These are phyloP conservation scores for Boletus coccyginus DNA, from an alignment of 768 basidiomycete species.

Conservation along the genomic window DNA sequence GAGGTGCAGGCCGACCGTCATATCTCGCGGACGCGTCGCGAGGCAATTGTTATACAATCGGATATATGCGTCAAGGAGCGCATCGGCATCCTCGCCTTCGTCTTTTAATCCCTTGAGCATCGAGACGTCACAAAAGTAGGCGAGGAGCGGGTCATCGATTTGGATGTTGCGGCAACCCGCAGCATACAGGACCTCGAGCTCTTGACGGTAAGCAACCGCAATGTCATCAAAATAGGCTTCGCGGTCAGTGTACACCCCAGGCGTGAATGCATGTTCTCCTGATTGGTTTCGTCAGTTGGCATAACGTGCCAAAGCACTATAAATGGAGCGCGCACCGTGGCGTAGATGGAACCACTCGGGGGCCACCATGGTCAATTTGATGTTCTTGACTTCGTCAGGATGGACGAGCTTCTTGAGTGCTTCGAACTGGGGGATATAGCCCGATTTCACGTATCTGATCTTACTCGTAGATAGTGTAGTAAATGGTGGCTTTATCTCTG, in stretches of 20 bases:
- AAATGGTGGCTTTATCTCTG: conserved; percentile 18
- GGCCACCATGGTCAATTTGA: conserved; percentile 71
- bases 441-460: conserved; percentile 57
- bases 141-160: conserved; percentile 46
- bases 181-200: conserved; percentile 43
- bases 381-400: conserved; percentile 58
- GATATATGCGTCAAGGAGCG: conserved; percentile 60
- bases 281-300: neutral
- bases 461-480: conserved; percentile 46
- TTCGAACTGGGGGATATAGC: conserved; percentile 64
- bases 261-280: conserved; percentile 27
- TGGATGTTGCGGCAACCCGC: conserved; percentile 44
- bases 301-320: neutral
- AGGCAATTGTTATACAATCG: conserved; percentile 40
- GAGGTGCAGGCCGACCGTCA: conserved; percentile 42
- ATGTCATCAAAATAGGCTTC: conserved; percentile 51
- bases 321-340: conserved; percentile 42
- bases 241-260: no score
- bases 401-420: conserved; percentile 55
- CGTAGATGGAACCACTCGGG: conserved; percentile 73
- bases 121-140: conserved; percentile 64
- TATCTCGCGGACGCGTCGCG: conserved; percentile 36
- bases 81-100: conserved; percentile 58
- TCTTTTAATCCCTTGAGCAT: conserved; percentile 57
- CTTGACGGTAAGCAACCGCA: conserved; percentile 43